Evolutionary conservation across 176 grass and related monocot genomes (phyloP).

Genomic region (Calamus simplicifolius): DNA sequence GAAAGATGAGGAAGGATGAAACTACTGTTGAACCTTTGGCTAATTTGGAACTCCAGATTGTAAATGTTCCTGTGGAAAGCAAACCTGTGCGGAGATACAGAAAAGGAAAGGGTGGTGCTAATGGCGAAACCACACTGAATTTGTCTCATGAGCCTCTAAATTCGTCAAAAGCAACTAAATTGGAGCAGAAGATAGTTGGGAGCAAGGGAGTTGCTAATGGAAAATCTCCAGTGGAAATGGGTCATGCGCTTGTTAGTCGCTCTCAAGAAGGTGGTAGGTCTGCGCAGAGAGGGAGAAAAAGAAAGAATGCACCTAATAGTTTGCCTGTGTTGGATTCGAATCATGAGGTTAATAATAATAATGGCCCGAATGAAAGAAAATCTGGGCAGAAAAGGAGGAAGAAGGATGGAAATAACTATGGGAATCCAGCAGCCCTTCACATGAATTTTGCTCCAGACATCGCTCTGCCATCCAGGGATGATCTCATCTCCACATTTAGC

Average conservation of each 20-base stretch:
- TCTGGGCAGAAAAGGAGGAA: constrained; percentile 11
- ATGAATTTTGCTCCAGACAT: constrained; percentile 29
- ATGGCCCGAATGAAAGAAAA: constrained; percentile 3
- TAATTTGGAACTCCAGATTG: neutral
- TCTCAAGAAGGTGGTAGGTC: neutral
- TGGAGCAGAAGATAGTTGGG: neutral
- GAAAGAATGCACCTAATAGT: neutral
- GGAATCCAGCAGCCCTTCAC: constrained; percentile 42
- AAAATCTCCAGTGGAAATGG: neutral
- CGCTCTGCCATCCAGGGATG: constrained; percentile 51
- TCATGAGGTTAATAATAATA: constrained; percentile 2
- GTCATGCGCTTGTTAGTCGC: neutral
- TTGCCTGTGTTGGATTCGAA: neutral
- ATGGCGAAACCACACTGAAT: neutral
- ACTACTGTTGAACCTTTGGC: neutral
- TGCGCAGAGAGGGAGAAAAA: neutral
- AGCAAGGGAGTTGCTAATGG: neutral
- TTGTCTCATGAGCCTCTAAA: neutral
- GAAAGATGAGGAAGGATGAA: constrained; percentile 4
- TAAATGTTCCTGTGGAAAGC: constrained; percentile 9
- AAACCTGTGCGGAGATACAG: neutral
- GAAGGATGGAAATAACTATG: constrained; percentile 14
- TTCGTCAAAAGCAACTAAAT: constrained; percentile 2
- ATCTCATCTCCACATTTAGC: constrained; percentile 38
- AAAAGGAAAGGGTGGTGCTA: neutral